A percentile compares a stretch with the other conserved stretches of the same genome.
Evolutionary conservation across 805 yeast species (phyloP).

Genomic region (Candida maltosa): DNA sequence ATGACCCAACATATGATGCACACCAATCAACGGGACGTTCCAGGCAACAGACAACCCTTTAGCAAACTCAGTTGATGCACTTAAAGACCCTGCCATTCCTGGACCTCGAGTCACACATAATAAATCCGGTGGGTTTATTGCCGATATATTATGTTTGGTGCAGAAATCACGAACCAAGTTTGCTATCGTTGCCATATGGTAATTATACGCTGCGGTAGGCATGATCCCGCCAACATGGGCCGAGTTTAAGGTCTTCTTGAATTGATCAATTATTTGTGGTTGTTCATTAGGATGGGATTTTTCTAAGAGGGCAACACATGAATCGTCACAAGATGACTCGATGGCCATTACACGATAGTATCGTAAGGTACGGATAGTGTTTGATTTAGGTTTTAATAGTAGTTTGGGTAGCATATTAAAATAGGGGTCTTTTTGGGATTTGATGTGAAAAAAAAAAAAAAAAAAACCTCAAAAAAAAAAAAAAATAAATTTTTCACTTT

Average conservation of each 20-base stretch:
- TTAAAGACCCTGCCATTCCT: slow-evolving; percentile 88
- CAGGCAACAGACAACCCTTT: slow-evolving; percentile 82
- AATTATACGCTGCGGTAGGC: slow-evolving; percentile 79
- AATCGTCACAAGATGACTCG: slow-evolving; percentile 93
- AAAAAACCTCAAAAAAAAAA: background rate
- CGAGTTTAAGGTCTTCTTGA: slow-evolving; percentile 66
- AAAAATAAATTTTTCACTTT: no score
- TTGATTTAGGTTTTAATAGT: background rate
- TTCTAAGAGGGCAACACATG: slow-evolving; percentile 79
- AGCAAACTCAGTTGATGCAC: slow-evolving; percentile 79
- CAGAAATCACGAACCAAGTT: slow-evolving; percentile 47
- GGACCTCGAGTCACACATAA: slow-evolving; percentile 94
- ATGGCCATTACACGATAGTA: slow-evolving; percentile 72
- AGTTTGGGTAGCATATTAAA: background rate
- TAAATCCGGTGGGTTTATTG: slow-evolving; percentile 53
- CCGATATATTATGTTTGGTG: slow-evolving; percentile 24
- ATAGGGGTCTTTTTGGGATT: no score
- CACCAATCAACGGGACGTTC: slow-evolving; percentile 78
- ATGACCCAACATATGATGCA: slow-evolving; percentile 96
- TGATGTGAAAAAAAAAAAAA: no score
- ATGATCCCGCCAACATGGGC: slow-evolving; percentile 74
- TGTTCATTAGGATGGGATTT: slow-evolving; percentile 33
- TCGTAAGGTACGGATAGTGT: no score
- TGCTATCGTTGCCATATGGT: slow-evolving; percentile 65
- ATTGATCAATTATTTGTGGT: slow-evolving; percentile 55